Percentiles rank a stretch among this genome's conserved stretches.
phyloP scores from a whole-genome alignment of 768 basidiomycete species.

The Sutorius australiensis region DNA sequence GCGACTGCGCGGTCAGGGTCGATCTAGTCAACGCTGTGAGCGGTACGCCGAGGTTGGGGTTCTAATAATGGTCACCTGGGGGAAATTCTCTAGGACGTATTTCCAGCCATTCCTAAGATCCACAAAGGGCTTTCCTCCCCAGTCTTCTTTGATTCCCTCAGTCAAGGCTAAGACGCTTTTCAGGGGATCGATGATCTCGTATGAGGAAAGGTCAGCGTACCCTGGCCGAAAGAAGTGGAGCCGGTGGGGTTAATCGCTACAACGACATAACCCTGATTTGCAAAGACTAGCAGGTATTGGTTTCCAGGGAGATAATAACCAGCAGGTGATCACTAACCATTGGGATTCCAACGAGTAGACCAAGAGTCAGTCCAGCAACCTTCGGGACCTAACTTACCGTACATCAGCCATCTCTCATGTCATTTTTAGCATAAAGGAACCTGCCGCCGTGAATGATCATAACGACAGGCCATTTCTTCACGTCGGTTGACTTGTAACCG shows the following conservation, averaged over 20 bases:
- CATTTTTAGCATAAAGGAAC: slow-evolving; percentile 3
- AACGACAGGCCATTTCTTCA: slow-evolving; percentile 74
- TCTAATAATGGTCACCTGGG: slow-evolving; percentile 48
- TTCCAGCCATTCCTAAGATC: slow-evolving; percentile 77
- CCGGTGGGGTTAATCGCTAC: slow-evolving; percentile 92
- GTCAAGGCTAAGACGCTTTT: slow-evolving; percentile 53
- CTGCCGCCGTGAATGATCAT: slow-evolving; percentile 78
- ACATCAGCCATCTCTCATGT: background rate
- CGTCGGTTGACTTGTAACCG: slow-evolving; percentile 63
- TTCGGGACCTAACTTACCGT: slow-evolving; percentile 53
- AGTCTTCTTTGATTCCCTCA: slow-evolving; percentile 75
- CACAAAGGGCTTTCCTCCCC: slow-evolving; percentile 83
- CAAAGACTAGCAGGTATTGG: slow-evolving; percentile 52
- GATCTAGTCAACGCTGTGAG: slow-evolving; percentile 40
- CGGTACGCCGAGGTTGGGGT: background rate
- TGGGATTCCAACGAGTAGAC: slow-evolving; percentile 92
- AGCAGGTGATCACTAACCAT: slow-evolving; percentile 40
- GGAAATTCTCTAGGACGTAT: slow-evolving; percentile 58
- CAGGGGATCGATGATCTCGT: background rate
- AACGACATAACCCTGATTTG: slow-evolving; percentile 85
- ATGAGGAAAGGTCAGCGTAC: slow-evolving; percentile 31
- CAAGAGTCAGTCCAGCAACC: slow-evolving; percentile 89
- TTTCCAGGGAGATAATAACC: background rate
- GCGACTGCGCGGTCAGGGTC: slow-evolving; percentile 67
- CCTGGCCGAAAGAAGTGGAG: slow-evolving; percentile 89